Evolutionary conservation across 371 early-diverging fungal genomes (phyloP).

Genomic region (Caulochytrium protostelioides): DNA sequence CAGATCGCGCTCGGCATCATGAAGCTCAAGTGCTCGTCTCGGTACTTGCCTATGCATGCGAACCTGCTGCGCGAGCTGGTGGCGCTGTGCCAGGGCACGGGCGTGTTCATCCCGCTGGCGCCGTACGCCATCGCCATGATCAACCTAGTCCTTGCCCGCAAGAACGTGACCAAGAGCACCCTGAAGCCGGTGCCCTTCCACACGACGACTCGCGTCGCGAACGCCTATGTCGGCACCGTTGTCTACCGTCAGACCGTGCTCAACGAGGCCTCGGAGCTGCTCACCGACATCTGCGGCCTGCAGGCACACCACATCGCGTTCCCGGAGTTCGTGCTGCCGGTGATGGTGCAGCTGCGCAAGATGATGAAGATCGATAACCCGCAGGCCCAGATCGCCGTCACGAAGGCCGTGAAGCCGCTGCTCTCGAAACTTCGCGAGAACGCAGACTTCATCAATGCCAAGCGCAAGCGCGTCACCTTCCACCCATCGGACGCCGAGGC

Average conservation of each 20-base stretch:
- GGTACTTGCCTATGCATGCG: constrained; percentile 60
- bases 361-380: no score
- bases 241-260: constrained; percentile 53
- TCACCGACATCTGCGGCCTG: constrained; percentile 36
- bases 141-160: no score
- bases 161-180: constrained; percentile 27
- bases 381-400: no score
- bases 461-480: no score
- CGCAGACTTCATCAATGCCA: no score
- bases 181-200: constrained; percentile 49
- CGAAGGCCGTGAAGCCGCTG: no score
- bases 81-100: constrained; percentile 35
- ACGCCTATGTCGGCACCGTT: constrained; percentile 41
- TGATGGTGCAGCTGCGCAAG: constrained; percentile 32
- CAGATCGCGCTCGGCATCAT: constrained; percentile 54
- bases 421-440: no score
- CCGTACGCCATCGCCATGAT: constrained; percentile 47
- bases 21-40: constrained; percentile 42
- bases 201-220: constrained; percentile 36
- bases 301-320: constrained; percentile 45
- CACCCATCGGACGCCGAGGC: no score
- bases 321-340: constrained; percentile 47
- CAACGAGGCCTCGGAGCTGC: constrained; percentile 36
- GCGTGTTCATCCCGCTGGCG: constrained; percentile 48
- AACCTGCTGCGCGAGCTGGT: constrained; percentile 41